Evolutionary conservation across 306 rosid genomes (phyloP).

Genomic region (Ormosia semicastrata): DNA sequence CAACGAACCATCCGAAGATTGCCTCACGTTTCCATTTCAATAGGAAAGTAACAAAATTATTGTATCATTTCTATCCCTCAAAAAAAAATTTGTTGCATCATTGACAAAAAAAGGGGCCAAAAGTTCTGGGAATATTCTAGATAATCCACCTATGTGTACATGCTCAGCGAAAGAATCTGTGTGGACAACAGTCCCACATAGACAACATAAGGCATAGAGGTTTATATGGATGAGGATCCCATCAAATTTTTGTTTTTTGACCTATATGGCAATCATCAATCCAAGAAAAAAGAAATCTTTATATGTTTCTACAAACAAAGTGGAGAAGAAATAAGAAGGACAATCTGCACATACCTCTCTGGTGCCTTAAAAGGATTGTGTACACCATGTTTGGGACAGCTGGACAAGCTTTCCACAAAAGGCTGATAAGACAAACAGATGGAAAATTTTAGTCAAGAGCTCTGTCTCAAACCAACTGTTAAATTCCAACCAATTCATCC

Average conservation of each 20-base stretch:
- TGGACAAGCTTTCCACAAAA: conserved; percentile 78
- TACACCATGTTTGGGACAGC: conserved; percentile 92
- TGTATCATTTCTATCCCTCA: background rate
- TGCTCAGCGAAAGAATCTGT: background rate
- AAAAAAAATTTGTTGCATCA: background rate
- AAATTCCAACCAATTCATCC: conserved; percentile 18
- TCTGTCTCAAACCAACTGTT: background rate
- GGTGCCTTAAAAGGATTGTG: conserved; percentile 98
- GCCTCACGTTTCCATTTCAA: conserved; percentile 6
- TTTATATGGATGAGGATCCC: background rate
- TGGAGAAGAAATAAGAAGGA: background rate
- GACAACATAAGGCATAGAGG: background rate
- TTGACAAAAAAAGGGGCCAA: background rate
- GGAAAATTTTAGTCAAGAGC: conserved; percentile 16
- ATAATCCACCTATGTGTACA: background rate
- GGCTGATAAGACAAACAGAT: conserved; percentile 57
- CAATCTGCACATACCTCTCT: conserved; percentile 64
- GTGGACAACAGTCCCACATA: background rate
- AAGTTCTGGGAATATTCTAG: background rate
- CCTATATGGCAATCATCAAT: background rate
- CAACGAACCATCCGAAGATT: conserved; percentile 19
- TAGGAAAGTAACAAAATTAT: background rate
- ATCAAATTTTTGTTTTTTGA: background rate
- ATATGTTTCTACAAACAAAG: background rate
- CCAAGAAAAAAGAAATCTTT: background rate